These are phyloP conservation scores for Backusella sp. DNA, from an alignment of 192 early-diverging fungal genomes.

Conservation along the genomic window DNA sequence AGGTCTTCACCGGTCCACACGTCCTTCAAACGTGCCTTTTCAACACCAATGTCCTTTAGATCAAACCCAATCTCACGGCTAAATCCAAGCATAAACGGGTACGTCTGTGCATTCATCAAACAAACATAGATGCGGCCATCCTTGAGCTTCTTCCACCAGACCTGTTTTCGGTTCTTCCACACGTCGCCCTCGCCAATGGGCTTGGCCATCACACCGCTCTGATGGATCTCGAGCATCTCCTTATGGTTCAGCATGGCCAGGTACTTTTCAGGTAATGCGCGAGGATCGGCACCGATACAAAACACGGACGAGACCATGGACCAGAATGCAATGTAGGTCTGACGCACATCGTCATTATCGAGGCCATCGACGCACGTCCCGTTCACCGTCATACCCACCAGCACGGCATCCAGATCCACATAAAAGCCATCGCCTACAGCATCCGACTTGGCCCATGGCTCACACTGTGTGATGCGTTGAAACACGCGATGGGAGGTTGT, in stretches of 20 bases:
- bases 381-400: conserved; percentile 31
- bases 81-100: conserved; percentile 14
- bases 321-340: conserved; percentile 32
- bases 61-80: conserved; percentile 6
- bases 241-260: conserved; percentile 25
- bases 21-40: conserved; percentile 20
- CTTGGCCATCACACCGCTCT: conserved; percentile 26
- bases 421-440: conserved; percentile 23
- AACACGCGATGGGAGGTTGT: conserved; percentile 30
- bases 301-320: conserved; percentile 27
- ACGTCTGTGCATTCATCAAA: conserved; percentile 24
- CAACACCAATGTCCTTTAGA: conserved; percentile 18
- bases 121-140: conserved; percentile 26
- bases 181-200: conserved; percentile 22
- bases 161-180: conserved; percentile 25
- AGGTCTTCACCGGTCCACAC: conserved; percentile 27
- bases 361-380: conserved; percentile 30
- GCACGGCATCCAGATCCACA: conserved; percentile 27
- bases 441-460: conserved; percentile 19
- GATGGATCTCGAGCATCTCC: conserved; percentile 26
- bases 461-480: conserved; percentile 22
- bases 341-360: conserved; percentile 25
- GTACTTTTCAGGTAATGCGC: conserved; percentile 27
- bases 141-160: conserved; percentile 29
- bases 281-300: conserved; percentile 32